Evolutionary conservation across 2,329 filamentous ascomycete species (phyloP).

Genomic region (Lecanicillium sp.): DNA sequence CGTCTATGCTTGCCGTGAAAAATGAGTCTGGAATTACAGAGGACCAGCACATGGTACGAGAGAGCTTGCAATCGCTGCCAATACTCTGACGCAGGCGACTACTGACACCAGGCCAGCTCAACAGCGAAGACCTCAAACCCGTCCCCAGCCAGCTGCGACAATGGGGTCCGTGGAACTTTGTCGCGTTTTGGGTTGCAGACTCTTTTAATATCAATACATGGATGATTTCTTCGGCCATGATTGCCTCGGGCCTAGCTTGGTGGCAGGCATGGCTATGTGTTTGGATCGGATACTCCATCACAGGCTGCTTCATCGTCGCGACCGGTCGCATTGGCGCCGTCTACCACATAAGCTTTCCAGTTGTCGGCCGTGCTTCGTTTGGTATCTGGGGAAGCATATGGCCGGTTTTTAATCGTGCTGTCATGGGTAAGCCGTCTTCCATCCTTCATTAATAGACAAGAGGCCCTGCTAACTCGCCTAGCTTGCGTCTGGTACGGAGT

Average conservation of each 20-base stretch:
- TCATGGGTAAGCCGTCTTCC: constrained; percentile 52
- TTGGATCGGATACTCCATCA: constrained; percentile 75
- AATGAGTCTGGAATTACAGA: constrained; percentile 68
- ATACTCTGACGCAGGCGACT: background rate
- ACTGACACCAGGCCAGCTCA: constrained; percentile 41
- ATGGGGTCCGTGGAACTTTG: constrained; percentile 84
- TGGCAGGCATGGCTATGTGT: constrained; percentile 87
- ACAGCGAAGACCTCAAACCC: constrained; percentile 72
- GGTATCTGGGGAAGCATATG: constrained; percentile 85
- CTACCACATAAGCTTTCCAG: constrained; percentile 86
- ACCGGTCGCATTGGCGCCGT: constrained; percentile 78
- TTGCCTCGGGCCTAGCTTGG: constrained; percentile 71
- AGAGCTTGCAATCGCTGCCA: too few species aligned
- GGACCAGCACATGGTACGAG: constrained; percentile 63
- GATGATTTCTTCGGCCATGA: constrained; percentile 87
- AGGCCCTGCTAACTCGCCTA: constrained; percentile 14
- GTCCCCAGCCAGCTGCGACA: constrained; percentile 72
- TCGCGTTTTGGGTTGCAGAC: constrained; percentile 80
- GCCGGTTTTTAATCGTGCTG: constrained; percentile 85
- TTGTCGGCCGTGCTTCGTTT: constrained; percentile 69
- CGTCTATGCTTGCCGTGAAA: constrained; percentile 60
- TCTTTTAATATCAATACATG: constrained; percentile 87
- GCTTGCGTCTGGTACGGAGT: constrained; percentile 85
- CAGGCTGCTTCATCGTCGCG: constrained; percentile 64
- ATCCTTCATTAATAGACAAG: too few species aligned